Conservation (phyloP, 2,329 filamentous ascomycete genomes). For the Fusarium sp. region DNA sequence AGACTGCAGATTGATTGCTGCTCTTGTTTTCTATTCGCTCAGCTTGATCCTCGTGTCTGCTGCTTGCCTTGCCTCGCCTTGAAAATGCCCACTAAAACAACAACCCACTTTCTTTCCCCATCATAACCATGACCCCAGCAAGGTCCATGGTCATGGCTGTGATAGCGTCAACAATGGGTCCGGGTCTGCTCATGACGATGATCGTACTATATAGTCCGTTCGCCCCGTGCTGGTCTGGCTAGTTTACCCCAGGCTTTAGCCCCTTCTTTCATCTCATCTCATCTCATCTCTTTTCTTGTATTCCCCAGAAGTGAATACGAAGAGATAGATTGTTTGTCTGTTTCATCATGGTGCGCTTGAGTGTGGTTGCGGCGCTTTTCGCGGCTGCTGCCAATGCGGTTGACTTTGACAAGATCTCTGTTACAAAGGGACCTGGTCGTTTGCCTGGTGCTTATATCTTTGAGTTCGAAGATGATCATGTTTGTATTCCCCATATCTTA, state of each 20-base stretch:
- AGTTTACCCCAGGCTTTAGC: conserved; percentile 8
- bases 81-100: neutral
- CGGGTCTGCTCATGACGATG: conserved; percentile 17
- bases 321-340: conserved; percentile 5
- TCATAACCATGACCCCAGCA: conserved; percentile 4
- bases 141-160: neutral
- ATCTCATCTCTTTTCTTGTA: neutral
- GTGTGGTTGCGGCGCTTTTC: conserved; percentile 51
- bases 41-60: conserved; percentile 8
- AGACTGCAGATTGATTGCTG: neutral
- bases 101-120: conserved; percentile 23
- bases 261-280: neutral
- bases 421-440: conserved; percentile 38
- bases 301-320: conserved; percentile 22
- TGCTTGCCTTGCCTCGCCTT: conserved; percentile 1
- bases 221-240: neutral
- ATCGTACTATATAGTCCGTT: conserved; percentile 31
- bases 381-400: conserved; percentile 50
- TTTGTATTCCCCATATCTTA: conserved; percentile 43
- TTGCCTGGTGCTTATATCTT: conserved; percentile 64
- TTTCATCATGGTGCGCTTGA: conserved; percentile 52
- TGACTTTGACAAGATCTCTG: conserved; percentile 39
- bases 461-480: conserved; percentile 63
- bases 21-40: neutral
- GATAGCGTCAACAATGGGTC: conserved; percentile 13